Evolutionary conservation across 495 filamentous ascomycete genomes (phyloP).

Genomic region (Lophiostoma macrostomum): DNA sequence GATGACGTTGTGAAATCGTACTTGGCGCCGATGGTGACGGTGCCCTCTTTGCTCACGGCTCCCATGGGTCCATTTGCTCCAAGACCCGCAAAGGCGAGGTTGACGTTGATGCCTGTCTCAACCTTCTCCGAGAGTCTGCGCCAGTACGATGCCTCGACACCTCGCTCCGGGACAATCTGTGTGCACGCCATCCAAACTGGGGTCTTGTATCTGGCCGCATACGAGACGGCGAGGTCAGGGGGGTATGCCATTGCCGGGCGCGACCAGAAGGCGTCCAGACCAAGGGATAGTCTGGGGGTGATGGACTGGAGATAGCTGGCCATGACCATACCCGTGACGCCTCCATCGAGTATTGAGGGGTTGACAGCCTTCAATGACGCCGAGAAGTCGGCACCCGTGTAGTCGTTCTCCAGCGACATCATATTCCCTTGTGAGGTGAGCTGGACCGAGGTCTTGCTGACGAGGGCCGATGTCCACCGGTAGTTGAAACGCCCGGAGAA

Average conservation of each 20-base stretch:
- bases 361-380: constrained; percentile 88
- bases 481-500: constrained; percentile 85
- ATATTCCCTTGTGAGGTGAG: constrained; percentile 73
- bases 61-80: constrained; percentile 47
- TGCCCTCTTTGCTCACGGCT: constrained; percentile 72
- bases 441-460: constrained; percentile 81
- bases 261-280: constrained; percentile 92
- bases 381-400: constrained; percentile 86
- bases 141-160: constrained; percentile 92
- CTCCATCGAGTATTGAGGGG: constrained; percentile 86
- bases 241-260: constrained; percentile 70
- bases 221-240: constrained; percentile 81
- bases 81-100: constrained; percentile 74
- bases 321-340: constrained; percentile 90
- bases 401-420: constrained; percentile 89
- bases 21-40: constrained; percentile 89
- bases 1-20: constrained; percentile 96
- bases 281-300: constrained; percentile 82
- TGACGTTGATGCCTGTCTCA: constrained; percentile 92
- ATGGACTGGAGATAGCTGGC: constrained; percentile 92
- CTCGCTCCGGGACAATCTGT: constrained; percentile 79
- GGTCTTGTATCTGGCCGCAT: constrained; percentile 84
- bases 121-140: constrained; percentile 88
- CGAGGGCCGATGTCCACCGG: constrained; percentile 70
- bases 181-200: constrained; percentile 87